These are phyloP conservation scores for Lachancea lanzarotensis DNA, from an alignment of 805 yeast species.

Conservation along the genomic window DNA sequence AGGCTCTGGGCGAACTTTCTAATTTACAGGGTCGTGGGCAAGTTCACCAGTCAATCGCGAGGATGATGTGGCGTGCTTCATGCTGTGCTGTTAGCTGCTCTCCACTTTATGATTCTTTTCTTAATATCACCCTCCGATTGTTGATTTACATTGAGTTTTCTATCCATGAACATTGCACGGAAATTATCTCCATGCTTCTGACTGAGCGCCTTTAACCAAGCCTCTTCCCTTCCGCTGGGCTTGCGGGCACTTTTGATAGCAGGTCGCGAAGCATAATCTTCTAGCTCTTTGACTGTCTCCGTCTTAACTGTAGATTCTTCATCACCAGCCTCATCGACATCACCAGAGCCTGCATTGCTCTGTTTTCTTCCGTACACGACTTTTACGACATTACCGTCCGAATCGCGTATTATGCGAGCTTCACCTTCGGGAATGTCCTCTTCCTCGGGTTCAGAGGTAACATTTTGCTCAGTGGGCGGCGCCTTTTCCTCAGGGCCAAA, in stretches of 20 bases:
- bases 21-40: not conserved
- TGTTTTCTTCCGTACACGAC: conserved; percentile 68
- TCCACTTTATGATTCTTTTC: conserved; percentile 68
- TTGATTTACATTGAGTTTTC: conserved; percentile 73
- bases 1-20: not conserved
- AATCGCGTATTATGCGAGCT: conserved; percentile 69
- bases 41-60: too few relatives aligned
- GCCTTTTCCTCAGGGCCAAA: conserved; percentile 9
- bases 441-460: conserved; percentile 36
- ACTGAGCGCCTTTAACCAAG: conserved; percentile 59
- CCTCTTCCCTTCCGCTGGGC: conserved; percentile 66
- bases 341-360: not conserved
- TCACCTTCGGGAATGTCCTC: conserved; percentile 67
- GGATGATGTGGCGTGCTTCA: conserved; percentile 9
- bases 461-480: conserved; percentile 17
- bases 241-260: conserved; percentile 42
- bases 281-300: conserved; percentile 63
- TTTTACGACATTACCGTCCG: conserved; percentile 55
- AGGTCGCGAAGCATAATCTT: conserved; percentile 46
- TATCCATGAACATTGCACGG: conserved; percentile 88
- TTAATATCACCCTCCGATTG: conserved; percentile 79
- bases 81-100: conserved; percentile 37
- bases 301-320: conserved; percentile 31
- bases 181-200: conserved; percentile 84
- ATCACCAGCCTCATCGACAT: conserved; percentile 29